Base-by-base conservation (phyloP, 2,329 filamentous ascomycete species). In the Chalaropsis ovoidea region DNA sequence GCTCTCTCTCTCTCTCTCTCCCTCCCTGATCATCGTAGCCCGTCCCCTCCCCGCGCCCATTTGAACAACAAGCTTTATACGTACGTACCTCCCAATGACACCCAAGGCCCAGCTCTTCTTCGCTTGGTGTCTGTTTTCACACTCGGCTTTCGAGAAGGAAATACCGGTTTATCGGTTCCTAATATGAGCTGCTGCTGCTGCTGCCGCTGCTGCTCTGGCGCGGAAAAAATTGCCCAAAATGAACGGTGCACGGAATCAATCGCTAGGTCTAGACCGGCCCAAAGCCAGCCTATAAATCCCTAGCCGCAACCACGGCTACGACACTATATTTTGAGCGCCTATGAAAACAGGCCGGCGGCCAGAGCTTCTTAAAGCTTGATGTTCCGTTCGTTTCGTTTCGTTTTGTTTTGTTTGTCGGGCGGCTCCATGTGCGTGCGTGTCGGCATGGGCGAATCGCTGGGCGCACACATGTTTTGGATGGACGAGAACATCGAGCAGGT, bases 261-360 rank as follows among this genome's bases (percentile, higher is more conserved):
- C 63, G 63, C 63, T 54, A 65, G 63, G 63, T 65, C 63, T 65
- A 65, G 63, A 65, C 52, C 56, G 27, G 54, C 56, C 63, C 63
- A 65, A 54, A 65, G 54, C 63, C 54, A 47, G 54, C 13, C 54
- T 35, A 58, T 19, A n/a, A 58, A 58, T 58, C 54, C 54, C 54
- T 58, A 58, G 54, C 54, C 54, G 54, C 54, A 39, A 22, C 54
- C 17, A 39, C n/a, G 4, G 4, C 27, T 58, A 13, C 54, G 27
- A 58, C 54, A 58, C 54, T 58, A 58, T n/a, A 2, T 13, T 58
- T 27, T 58, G 13, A 35, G 54, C 24, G 54, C 35, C 31, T 56
- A 10, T 39, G 47, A 15, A 27, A 58, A 58, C 3, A 31, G 31
- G 15, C 31, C 27, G 54, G 54, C 27, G 54, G 54, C 54, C 54